Conservation (phyloP, 768 basidiomycete genomes). For the Serendipita sp. region DNA sequence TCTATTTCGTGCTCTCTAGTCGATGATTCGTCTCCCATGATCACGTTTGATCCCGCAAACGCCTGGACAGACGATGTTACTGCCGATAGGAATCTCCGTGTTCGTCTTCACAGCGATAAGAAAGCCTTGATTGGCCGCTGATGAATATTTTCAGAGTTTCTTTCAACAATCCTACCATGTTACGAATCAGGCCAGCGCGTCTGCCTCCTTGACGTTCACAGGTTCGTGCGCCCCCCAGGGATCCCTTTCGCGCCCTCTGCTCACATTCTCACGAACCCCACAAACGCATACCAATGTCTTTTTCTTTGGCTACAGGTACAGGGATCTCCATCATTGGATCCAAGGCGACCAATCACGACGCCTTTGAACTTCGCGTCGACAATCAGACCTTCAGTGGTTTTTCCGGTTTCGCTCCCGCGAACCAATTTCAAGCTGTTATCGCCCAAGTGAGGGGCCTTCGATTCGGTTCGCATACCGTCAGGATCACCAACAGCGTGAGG, state of each 20-base stretch:
- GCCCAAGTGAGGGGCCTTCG: background rate
- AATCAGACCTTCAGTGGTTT: background rate
- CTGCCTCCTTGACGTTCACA: background rate
- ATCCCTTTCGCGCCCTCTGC: too few relatives aligned
- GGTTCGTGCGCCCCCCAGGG: too few relatives aligned
- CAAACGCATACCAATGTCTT: too few relatives aligned
- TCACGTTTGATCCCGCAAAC: background rate
- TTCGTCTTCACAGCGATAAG: background rate
- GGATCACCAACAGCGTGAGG: background rate
- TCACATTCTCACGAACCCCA: too few relatives aligned
- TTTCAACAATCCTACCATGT: background rate
- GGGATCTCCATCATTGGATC: slow-evolving; percentile 1
- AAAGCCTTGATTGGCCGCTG: too few relatives aligned
- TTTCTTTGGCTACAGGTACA: background rate
- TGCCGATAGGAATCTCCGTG: background rate
- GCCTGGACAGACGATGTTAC: background rate
- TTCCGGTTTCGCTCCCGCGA: background rate
- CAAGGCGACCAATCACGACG: background rate
- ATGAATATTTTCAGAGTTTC: background rate
- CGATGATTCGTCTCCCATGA: slow-evolving; percentile 3
- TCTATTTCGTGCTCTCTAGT: background rate
- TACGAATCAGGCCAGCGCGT: background rate
- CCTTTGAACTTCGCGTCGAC: background rate
- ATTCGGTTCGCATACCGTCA: background rate
- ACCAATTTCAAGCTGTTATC: background rate